Conservation (phyloP, 2,329 filamentous ascomycete species). For the Ceratocystis albifundus region DNA sequence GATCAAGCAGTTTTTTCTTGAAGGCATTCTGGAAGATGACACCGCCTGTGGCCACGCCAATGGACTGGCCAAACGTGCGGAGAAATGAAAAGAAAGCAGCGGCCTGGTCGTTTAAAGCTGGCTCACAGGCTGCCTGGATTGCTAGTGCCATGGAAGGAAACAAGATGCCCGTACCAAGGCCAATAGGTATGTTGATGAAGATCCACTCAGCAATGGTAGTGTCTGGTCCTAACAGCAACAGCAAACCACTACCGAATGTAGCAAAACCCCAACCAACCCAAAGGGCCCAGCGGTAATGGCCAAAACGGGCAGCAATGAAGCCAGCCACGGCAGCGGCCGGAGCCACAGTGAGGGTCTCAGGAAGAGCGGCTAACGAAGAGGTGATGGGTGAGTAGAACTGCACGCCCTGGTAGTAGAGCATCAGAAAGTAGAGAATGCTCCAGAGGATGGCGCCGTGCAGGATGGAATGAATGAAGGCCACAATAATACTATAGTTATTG, state of each 20-base stretch:
- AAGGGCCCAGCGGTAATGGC: constrained; percentile 49
- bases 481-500: constrained; percentile 38
- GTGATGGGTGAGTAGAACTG: constrained; percentile 43
- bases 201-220: constrained; percentile 46
- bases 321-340: constrained; percentile 48
- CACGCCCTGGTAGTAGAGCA: constrained; percentile 40
- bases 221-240: constrained; percentile 38
- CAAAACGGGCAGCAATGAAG: constrained; percentile 42
- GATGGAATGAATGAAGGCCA: constrained; percentile 41
- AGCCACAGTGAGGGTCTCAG: constrained; percentile 51
- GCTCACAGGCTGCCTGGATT: constrained; percentile 48
- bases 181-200: constrained; percentile 48
- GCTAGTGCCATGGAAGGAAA: constrained; percentile 53
- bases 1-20: constrained; percentile 38
- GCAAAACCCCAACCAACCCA: constrained; percentile 51
- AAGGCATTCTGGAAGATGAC: constrained; percentile 60
- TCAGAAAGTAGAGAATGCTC: constrained; percentile 44
- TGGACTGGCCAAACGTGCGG: constrained; percentile 27
- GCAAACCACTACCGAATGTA: constrained; percentile 46
- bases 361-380: constrained; percentile 46
- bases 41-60: constrained; percentile 37
- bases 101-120: constrained; percentile 40
- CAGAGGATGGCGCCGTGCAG: constrained; percentile 48
- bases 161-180: constrained; percentile 51
- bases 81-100: constrained; percentile 55